phyloP scores from a whole-genome alignment of 768 basidiomycete species.

The Pleurotus eryngii region DNA sequence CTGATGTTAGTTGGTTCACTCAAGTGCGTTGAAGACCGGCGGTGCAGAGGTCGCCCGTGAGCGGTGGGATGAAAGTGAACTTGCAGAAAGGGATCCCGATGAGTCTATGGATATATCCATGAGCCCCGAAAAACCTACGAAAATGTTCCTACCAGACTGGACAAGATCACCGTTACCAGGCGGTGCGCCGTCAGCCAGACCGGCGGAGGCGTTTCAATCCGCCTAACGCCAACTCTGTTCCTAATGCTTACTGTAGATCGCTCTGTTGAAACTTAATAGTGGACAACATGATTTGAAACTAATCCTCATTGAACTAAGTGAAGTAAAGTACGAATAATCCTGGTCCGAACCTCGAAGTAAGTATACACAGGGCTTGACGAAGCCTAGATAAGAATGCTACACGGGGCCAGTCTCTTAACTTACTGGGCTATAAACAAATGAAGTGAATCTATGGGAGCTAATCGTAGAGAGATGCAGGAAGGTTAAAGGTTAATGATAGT shows the following conservation, averaged over 20 bases:
- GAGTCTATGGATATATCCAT: constrained; percentile 37
- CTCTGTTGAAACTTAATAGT: no score
- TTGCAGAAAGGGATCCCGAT: constrained; percentile 39
- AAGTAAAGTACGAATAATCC: no score
- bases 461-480: neutral
- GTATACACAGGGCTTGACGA: neutral
- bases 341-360: neutral
- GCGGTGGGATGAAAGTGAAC: constrained; percentile 76
- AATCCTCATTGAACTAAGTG: no score
- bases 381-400: neutral
- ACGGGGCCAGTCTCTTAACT: neutral
- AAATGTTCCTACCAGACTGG: constrained; percentile 76
- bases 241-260: no score
- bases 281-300: no score
- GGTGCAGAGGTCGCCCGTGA: constrained; percentile 81
- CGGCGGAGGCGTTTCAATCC: neutral
- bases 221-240: neutral
- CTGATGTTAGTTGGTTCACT: constrained; percentile 6
- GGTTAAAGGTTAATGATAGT: constrained; percentile 4
- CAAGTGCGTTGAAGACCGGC: constrained; percentile 81
- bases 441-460: neutral
- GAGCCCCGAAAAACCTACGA: constrained; percentile 27
- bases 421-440: neutral
- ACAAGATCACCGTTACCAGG: constrained; percentile 58
- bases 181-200: constrained; percentile 58